These are phyloP conservation scores for Eucalyptus regnans DNA, from an alignment of 345 rosid species.

Conservation along the genomic window DNA sequence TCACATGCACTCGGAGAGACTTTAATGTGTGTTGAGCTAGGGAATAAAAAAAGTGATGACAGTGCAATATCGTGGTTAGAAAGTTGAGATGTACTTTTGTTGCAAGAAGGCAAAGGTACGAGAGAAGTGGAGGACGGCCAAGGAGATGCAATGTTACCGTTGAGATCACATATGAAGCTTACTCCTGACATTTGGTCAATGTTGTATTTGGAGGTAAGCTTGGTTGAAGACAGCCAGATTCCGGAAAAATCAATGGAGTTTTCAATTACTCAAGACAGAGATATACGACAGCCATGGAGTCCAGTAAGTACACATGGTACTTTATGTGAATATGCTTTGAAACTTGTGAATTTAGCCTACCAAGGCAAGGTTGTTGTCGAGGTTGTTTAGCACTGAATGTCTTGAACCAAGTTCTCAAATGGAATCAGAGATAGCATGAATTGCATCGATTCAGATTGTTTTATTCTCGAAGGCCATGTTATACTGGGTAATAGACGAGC, in stretches of 20 bases:
- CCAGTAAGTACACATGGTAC: background rate
- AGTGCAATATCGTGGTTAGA: background rate
- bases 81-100: slow-evolving; percentile 19
- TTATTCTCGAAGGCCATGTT: background rate
- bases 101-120: slow-evolving; percentile 23
- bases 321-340: background rate
- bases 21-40: background rate
- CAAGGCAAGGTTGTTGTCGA: background rate
- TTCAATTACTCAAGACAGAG: background rate
- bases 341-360: background rate
- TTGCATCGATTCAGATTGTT: background rate
- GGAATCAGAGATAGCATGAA: background rate
- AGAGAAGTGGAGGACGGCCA: slow-evolving; percentile 35
- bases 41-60: background rate
- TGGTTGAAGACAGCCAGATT: slow-evolving; percentile 46
- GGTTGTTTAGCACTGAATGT: background rate
- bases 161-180: slow-evolving; percentile 51
- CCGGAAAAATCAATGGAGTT: slow-evolving; percentile 1
- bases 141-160: slow-evolving; percentile 43
- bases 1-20: background rate
- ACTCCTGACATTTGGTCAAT: slow-evolving; percentile 30
- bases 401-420: background rate
- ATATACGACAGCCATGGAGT: background rate
- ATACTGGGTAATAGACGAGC: background rate
- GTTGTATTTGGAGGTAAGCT: slow-evolving; percentile 50